Conservation (phyloP, 2,329 filamentous ascomycete genomes). For the Fonsecaea multimorphosa region DNA sequence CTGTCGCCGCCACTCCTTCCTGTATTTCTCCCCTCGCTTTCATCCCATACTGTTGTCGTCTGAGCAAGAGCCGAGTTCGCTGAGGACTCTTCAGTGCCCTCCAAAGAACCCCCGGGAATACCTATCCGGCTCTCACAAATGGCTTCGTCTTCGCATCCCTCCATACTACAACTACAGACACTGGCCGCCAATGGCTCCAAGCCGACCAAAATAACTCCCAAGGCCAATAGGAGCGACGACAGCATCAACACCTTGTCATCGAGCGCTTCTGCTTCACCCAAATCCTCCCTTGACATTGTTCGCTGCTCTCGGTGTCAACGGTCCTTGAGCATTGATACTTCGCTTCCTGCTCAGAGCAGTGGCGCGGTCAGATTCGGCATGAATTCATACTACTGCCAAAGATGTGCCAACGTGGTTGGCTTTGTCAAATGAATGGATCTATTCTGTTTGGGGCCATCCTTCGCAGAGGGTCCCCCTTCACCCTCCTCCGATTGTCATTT, state of each 20-base stretch:
- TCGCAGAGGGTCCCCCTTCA: not conserved
- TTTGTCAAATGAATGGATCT: constrained; percentile 38
- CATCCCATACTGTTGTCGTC: not conserved
- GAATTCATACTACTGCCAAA: constrained; percentile 56
- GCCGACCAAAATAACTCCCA: constrained; percentile 16
- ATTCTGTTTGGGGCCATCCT: not conserved
- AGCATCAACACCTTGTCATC: constrained; percentile 37
- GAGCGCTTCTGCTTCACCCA: constrained; percentile 33
- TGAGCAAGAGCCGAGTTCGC: not conserved
- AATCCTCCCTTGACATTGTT: constrained; percentile 48
- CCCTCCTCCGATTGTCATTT: constrained; percentile 6
- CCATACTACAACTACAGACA: constrained; percentile 36
- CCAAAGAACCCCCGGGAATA: not conserved
- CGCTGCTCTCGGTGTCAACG: constrained; percentile 57
- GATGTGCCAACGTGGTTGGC: constrained; percentile 39
- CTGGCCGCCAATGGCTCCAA: constrained; percentile 31
- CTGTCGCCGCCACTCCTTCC: not conserved
- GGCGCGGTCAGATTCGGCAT: constrained; percentile 55
- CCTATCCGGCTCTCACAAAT: not conserved
- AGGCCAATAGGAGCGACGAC: constrained; percentile 34
- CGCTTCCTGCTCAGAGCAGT: constrained; percentile 41
- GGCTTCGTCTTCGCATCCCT: constrained; percentile 29
- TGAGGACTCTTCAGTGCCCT: not conserved
- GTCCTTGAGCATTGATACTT: constrained; percentile 50
- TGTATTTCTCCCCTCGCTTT: not conserved